Conservation (phyloP, 768 basidiomycete species). For the Clavulina sp. region DNA sequence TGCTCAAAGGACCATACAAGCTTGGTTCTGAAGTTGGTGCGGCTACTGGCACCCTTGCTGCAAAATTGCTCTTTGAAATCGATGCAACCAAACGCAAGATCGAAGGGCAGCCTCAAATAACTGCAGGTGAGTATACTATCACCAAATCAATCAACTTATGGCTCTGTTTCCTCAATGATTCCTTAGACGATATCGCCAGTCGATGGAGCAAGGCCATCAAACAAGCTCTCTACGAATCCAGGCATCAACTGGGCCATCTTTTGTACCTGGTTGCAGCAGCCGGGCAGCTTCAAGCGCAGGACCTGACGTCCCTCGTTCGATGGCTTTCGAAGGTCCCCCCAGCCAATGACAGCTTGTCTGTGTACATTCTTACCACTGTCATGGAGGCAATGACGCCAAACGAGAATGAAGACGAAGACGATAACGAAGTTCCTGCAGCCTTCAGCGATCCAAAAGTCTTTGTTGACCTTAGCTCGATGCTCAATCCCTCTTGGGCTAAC, state of each 20-base stretch:
- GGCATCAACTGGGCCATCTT: slow-evolving; percentile 45
- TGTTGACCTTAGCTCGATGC: slow-evolving; percentile 9
- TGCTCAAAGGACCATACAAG: slow-evolving; percentile 4
- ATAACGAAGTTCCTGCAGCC: slow-evolving; percentile 36
- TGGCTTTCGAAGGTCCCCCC: slow-evolving; percentile 40
- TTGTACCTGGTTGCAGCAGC: slow-evolving; percentile 45
- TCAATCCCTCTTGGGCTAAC: slow-evolving; percentile 40
- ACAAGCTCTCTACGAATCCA: slow-evolving; percentile 58
- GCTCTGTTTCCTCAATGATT: slow-evolving; percentile 28
- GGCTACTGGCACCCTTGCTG: slow-evolving; percentile 27
- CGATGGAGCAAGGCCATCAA: slow-evolving; percentile 46
- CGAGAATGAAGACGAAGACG: slow-evolving; percentile 32
- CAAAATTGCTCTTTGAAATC: slow-evolving; percentile 41
- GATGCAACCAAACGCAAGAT: slow-evolving; percentile 40
- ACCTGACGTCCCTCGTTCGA: slow-evolving; percentile 46
- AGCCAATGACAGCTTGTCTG: slow-evolving; percentile 49
- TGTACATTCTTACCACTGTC: slow-evolving; percentile 47
- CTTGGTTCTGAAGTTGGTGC: slow-evolving; percentile 8
- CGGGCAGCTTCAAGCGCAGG: slow-evolving; percentile 39
- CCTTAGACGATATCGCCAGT: slow-evolving; percentile 23
- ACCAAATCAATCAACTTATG: slow-evolving; percentile 34
- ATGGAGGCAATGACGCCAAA: slow-evolving; percentile 42
- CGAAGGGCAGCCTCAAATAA: slow-evolving; percentile 29
- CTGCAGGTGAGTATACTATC: slow-evolving; percentile 31
- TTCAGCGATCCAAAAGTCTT: slow-evolving; percentile 8